These are phyloP conservation scores for Fusarium marasasianum DNA, from an alignment of 2,329 filamentous ascomycete genomes.

Conservation along the genomic window DNA sequence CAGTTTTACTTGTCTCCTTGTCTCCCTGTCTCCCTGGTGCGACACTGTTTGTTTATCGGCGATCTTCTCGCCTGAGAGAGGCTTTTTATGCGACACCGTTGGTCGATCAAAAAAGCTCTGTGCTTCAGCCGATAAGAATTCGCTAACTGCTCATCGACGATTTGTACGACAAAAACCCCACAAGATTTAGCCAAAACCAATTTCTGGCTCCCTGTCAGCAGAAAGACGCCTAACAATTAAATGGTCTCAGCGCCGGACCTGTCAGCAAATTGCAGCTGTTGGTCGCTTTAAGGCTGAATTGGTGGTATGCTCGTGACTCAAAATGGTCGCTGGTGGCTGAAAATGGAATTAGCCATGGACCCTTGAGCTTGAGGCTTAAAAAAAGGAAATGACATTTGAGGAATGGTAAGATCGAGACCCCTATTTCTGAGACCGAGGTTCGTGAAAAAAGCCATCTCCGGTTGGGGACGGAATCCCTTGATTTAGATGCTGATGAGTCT, in stretches of 20 bases:
- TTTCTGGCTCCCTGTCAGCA: not conserved
- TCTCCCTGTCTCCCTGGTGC: constrained; percentile 8
- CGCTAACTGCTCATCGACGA: not conserved
- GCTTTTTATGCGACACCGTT: constrained; percentile 6
- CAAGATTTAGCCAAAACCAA: not conserved
- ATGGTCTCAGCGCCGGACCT: not conserved
- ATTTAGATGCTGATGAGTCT: not conserved
- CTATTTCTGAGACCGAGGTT: not conserved
- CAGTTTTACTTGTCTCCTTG: not conserved
- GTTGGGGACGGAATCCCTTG: not conserved
- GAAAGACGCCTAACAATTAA: not conserved
- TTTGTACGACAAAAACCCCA: not conserved
- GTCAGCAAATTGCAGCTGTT: not conserved
- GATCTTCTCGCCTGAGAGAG: constrained; percentile 6
- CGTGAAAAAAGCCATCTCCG: not conserved
- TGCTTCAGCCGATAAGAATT: not conserved
- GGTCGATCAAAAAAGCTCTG: constrained; percentile 15
- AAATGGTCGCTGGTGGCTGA: not conserved
- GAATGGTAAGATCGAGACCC: not conserved
- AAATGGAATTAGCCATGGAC: constrained; percentile 12
- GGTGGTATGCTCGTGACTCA: constrained; percentile 1
- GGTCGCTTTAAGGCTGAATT: constrained; percentile 15
- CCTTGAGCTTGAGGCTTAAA: constrained; percentile 19
- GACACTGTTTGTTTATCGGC: constrained; percentile 19
- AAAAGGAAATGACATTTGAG: not conserved